These are phyloP conservation scores for Phlyctochytrium bullatum DNA, from an alignment of 192 early-diverging fungal species.

Conservation along the genomic window DNA sequence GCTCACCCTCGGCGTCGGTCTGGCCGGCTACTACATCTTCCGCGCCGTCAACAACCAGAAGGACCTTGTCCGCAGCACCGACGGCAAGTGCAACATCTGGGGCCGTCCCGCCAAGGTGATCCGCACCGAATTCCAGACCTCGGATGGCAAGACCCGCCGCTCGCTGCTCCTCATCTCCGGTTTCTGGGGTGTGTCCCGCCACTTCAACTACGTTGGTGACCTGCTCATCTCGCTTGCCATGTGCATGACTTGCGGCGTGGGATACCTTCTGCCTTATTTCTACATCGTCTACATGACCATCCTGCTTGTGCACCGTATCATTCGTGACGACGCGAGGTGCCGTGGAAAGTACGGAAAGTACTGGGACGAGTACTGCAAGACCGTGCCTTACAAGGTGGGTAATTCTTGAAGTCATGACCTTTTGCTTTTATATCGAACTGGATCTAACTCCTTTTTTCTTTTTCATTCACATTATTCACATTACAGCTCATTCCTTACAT, in stretches of 20 bases:
- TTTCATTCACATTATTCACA: constrained; percentile 17
- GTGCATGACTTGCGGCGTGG: constrained; percentile 70
- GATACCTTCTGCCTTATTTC: constrained; percentile 71
- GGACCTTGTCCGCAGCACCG: constrained; percentile 63
- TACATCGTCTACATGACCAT: constrained; percentile 81
- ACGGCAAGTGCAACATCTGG: constrained; percentile 78
- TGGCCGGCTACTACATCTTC: constrained; percentile 76
- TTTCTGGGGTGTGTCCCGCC: constrained; percentile 80
- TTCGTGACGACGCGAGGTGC: constrained; percentile 70
- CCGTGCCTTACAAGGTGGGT: constrained; percentile 57
- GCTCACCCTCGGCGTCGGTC: constrained; percentile 51
- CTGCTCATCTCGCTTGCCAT: constrained; percentile 68
- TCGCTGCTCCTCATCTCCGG: constrained; percentile 68
- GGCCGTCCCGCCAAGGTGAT: constrained; percentile 71
- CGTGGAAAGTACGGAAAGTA: constrained; percentile 78
- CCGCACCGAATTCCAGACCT: constrained; percentile 66
- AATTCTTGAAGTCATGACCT: too few relatives aligned
- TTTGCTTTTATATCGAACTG: too few relatives aligned
- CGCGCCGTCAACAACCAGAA: constrained; percentile 78
- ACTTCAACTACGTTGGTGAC: constrained; percentile 84
- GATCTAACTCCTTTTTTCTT: constrained; percentile 50
- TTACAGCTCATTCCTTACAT: constrained; percentile 34
- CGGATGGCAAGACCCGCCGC: constrained; percentile 68
- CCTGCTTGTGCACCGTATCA: constrained; percentile 64
- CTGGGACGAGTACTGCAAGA: constrained; percentile 70